Percentiles rank a stretch among this genome's conserved stretches.
Conservation (phyloP, 768 basidiomycete genomes). For the Clavulina sp. region DNA sequence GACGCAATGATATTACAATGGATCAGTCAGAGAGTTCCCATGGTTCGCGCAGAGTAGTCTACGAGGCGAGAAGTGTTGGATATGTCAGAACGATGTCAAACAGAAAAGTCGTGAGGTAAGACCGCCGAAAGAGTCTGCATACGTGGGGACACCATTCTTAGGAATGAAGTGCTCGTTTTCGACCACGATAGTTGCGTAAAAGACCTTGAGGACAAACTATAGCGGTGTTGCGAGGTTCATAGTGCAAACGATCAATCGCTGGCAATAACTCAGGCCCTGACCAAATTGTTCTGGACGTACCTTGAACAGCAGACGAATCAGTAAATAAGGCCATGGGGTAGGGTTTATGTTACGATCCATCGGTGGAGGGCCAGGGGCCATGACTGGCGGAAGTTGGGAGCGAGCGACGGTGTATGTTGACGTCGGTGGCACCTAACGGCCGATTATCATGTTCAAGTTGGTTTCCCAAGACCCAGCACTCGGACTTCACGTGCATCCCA, state of each 20-base stretch:
- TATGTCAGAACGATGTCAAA: constrained; percentile 1
- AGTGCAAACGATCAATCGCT: background rate
- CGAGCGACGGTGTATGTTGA: too few relatives aligned
- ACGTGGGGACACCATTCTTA: constrained; percentile 40
- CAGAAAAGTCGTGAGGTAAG: too few relatives aligned
- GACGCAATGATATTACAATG: constrained; percentile 36
- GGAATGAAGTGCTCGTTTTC: constrained; percentile 62
- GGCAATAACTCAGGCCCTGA: background rate
- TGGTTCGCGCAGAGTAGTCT: constrained; percentile 81
- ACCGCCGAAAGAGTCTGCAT: constrained; percentile 30
- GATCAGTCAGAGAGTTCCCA: constrained; percentile 72
- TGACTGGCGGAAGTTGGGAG: too few relatives aligned
- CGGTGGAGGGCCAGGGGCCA: too few relatives aligned
- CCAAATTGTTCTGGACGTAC: constrained; percentile 1
- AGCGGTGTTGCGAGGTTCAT: constrained; percentile 30
- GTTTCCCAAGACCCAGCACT: too few relatives aligned
- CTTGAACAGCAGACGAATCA: constrained; percentile 30
- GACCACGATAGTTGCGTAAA: constrained; percentile 77
- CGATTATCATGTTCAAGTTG: too few relatives aligned
- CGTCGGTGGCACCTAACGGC: too few relatives aligned
- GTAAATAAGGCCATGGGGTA: constrained; percentile 44
- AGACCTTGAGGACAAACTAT: constrained; percentile 69
- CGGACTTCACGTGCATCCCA: too few relatives aligned
- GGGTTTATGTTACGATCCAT: too few relatives aligned
- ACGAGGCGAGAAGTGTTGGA: background rate